Conservation (phyloP, 371 early-diverging fungal species). For the Mortierella sp. region DNA sequence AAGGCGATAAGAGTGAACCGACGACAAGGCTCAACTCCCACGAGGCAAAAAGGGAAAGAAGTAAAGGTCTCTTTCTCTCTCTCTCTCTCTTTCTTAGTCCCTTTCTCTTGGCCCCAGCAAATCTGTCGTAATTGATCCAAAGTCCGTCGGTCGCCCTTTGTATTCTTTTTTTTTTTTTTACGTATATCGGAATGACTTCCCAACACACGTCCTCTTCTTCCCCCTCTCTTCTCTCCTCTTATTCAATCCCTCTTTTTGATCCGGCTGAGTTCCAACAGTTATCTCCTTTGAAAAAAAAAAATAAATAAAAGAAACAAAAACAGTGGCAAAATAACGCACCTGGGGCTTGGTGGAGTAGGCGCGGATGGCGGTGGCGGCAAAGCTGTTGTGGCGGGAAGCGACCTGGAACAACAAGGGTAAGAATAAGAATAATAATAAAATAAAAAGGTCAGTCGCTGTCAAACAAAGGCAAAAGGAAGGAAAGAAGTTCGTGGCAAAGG, state of each 20-base stretch:
- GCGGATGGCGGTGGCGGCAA: conserved; percentile 35
- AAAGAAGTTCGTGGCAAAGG: not conserved
- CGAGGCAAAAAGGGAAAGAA: too few species aligned
- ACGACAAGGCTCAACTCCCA: too few species aligned
- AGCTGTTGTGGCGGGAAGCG: conserved; percentile 46
- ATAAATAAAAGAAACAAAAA: not conserved
- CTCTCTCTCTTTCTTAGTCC: too few species aligned
- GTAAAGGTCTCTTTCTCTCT: too few species aligned
- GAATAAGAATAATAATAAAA: not conserved
- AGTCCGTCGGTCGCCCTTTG: not conserved
- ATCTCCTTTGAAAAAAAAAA: not conserved
- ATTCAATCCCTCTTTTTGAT: not conserved
- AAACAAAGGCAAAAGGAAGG: not conserved
- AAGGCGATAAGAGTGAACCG: too few species aligned
- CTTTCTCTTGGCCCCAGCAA: too few species aligned
- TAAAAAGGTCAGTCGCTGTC: not conserved
- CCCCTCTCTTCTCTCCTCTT: not conserved
- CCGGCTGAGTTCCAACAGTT: not conserved
- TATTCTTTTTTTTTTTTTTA: not conserved
- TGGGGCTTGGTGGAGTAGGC: conserved; percentile 54
- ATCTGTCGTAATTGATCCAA: too few species aligned
- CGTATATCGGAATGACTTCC: not conserved
- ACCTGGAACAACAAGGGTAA: conserved; percentile 16
- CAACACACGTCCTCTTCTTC: not conserved
- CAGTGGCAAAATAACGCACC: conserved; percentile 28